Conservation (phyloP, 2,329 filamentous ascomycete genomes). For the Penicillium sp. region DNA sequence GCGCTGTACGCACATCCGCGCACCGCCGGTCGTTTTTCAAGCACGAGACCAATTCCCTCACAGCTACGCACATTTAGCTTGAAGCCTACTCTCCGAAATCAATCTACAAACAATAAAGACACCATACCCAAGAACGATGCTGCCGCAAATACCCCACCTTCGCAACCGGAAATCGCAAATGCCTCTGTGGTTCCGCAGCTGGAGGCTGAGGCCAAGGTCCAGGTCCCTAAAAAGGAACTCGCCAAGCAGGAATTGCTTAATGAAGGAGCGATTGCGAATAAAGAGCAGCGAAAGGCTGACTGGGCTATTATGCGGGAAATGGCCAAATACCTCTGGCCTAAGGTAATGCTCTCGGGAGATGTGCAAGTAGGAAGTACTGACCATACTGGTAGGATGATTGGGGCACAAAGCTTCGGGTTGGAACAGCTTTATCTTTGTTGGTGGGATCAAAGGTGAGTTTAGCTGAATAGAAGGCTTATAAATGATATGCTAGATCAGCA, state of each 20-base stretch:
- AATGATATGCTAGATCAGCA: background rate
- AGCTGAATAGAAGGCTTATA: background rate
- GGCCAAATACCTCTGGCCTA: constrained; percentile 94
- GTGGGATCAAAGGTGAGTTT: constrained; percentile 77
- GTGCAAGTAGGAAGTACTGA: constrained; percentile 16
- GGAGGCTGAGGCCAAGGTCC: constrained; percentile 24
- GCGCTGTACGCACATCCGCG: constrained; percentile 27
- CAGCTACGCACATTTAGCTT: constrained; percentile 35
- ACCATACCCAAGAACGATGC: constrained; percentile 8
- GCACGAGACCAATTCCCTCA: constrained; percentile 23
- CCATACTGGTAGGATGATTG: constrained; percentile 59
- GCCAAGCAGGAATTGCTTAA: constrained; percentile 61
- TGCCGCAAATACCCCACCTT: constrained; percentile 8
- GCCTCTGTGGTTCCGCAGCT: constrained; percentile 21
- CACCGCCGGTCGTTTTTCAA: constrained; percentile 25
- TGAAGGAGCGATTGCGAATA: constrained; percentile 65
- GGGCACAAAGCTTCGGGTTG: constrained; percentile 80
- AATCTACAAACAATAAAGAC: constrained; percentile 19
- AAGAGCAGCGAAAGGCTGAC: constrained; percentile 93
- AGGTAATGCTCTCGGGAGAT: constrained; percentile 44
- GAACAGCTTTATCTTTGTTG: constrained; percentile 78
- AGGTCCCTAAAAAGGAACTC: constrained; percentile 50
- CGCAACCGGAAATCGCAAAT: constrained; percentile 18
- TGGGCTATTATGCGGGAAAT: constrained; percentile 99
- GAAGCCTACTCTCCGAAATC: constrained; percentile 22